phyloP scores from a whole-genome alignment of 179 eudicot genomes.

The Silene vulgaris region DNA sequence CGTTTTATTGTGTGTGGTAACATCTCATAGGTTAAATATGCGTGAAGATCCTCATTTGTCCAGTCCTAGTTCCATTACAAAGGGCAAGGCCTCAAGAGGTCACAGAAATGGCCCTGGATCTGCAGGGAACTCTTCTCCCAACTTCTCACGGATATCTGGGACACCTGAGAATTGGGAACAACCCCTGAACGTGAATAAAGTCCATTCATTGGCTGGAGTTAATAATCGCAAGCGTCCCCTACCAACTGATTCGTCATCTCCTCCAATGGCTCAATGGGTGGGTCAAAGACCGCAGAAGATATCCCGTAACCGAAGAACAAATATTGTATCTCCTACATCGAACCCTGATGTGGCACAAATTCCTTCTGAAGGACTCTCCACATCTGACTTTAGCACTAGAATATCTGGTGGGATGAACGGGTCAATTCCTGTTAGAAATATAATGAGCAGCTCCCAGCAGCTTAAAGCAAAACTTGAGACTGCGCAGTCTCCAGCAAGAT shows the following conservation, averaged over 20 bases:
- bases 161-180: conserved; percentile 68
- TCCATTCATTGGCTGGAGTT: conserved; percentile 45
- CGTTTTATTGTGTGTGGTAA: conserved; percentile 9
- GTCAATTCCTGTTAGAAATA: conserved; percentile 44
- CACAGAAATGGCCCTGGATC: conserved; percentile 49
- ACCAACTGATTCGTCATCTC: conserved; percentile 63
- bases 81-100: conserved; percentile 73
- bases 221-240: conserved; percentile 70
- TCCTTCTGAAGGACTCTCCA: conserved; percentile 58
- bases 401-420: conserved; percentile 41
- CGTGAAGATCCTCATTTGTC: conserved; percentile 51
- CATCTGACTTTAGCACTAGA: conserved; percentile 53
- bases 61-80: conserved; percentile 44
- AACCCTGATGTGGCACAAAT: conserved; percentile 53
- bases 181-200: conserved; percentile 43
- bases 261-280: conserved; percentile 80
- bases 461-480: conserved; percentile 59
- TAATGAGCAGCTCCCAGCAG: conserved; percentile 42
- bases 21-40: conserved; percentile 41
- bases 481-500: conserved; percentile 60
- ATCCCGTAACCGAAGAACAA: conserved; percentile 79
- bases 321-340: conserved; percentile 68
- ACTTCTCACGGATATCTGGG: conserved; percentile 45
- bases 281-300: conserved; percentile 90
- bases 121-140: conserved; percentile 50